Base-by-base conservation (phyloP, 176 grass and related monocot species). In the Lolium rigidum region DNA sequence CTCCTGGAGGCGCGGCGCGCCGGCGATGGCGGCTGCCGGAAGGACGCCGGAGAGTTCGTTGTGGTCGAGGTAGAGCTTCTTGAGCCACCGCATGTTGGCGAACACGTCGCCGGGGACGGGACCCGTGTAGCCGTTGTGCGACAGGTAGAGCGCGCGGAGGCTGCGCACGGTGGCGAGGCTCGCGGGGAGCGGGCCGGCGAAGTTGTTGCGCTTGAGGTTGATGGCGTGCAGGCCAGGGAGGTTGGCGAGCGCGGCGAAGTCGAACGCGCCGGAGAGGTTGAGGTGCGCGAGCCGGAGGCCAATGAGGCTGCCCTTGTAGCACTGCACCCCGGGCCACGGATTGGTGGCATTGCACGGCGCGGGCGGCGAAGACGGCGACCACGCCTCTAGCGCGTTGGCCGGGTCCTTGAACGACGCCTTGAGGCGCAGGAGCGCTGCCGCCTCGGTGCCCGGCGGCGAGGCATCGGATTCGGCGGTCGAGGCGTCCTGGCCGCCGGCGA, bases 61-160 rank as follows among this genome's bases (percentile, higher is more conserved):
- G 59, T 75, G 48, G 51, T 95, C 85, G 26, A 98, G 85, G 91
- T 94, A 98, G 84, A 98, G 91, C 85, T 95, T 98, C 88, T 92
- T 95, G 70, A 98, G 93, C 82, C 90, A 88, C 11, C 56, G 26
- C 86, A 95, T 48, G 88, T 65, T 16, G 70, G 14, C 2, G 80
- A 98, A 93, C 21, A 95, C 57, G 11, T 57, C 82, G 50, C 77
- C 76, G 12, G 91, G 95, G 66, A 98, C 21, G 0, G 83, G 59
- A 0, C 95, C 95, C 5, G 86, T 68, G 95, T 92, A 93, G 7
- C 14, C 13, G 81, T 98, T 98, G 74, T 77, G 18, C 2, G 95
- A 98, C 9, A 95, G 82, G 75, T 93, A 95, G 0, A 98, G 73
- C 3, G 93, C 90, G 13, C 87, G 92, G 44, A 95, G 84, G 39